A percentile compares a stretch with the other conserved stretches of the same genome.
Conservation (phyloP, 2,329 filamentous ascomycete species). For the Botryotinia narcissicola region DNA sequence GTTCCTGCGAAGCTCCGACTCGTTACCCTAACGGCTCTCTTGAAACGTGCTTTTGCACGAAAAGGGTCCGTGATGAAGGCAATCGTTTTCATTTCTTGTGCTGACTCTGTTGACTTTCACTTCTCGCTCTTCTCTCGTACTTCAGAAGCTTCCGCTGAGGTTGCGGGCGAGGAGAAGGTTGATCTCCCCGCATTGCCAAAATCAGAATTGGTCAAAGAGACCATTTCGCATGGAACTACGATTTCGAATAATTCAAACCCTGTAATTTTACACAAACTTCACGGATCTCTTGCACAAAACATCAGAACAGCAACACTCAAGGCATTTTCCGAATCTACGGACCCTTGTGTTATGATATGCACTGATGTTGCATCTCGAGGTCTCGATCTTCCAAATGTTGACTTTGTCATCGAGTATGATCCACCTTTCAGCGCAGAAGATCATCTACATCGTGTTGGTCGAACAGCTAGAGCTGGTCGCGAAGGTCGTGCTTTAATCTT, state of each 20-base stretch:
- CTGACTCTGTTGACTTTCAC: slow-evolving; percentile 95
- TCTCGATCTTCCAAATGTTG: slow-evolving; percentile 91
- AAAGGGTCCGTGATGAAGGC: slow-evolving; percentile 94
- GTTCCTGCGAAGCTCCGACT: slow-evolving; percentile 87
- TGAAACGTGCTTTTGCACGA: slow-evolving; percentile 84
- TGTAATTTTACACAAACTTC: slow-evolving; percentile 80
- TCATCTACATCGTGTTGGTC: slow-evolving; percentile 90
- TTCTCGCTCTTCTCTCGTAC: slow-evolving; percentile 69
- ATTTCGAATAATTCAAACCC: slow-evolving; percentile 74
- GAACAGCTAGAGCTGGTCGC: slow-evolving; percentile 88
- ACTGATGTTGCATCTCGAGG: slow-evolving; percentile 96
- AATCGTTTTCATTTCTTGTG: slow-evolving; percentile 95
- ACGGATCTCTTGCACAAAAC: slow-evolving; percentile 86
- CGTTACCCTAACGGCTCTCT: slow-evolving; percentile 78
- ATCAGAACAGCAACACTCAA: slow-evolving; percentile 83
- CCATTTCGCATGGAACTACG: slow-evolving; percentile 66
- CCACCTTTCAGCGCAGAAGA: slow-evolving; percentile 91
- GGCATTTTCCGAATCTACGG: slow-evolving; percentile 70
- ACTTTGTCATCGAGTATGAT: slow-evolving; percentile 94
- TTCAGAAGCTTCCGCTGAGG: slow-evolving; percentile 35
- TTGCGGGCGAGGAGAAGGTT: slow-evolving; percentile 39
- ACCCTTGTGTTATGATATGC: slow-evolving; percentile 81
- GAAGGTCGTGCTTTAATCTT: slow-evolving; percentile 86
- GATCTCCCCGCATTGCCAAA: slow-evolving; percentile 35
- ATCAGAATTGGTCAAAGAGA: slow-evolving; percentile 49